phyloP scores from a whole-genome alignment of 2,329 filamentous ascomycete genomes.

The Beauveria sp. region DNA sequence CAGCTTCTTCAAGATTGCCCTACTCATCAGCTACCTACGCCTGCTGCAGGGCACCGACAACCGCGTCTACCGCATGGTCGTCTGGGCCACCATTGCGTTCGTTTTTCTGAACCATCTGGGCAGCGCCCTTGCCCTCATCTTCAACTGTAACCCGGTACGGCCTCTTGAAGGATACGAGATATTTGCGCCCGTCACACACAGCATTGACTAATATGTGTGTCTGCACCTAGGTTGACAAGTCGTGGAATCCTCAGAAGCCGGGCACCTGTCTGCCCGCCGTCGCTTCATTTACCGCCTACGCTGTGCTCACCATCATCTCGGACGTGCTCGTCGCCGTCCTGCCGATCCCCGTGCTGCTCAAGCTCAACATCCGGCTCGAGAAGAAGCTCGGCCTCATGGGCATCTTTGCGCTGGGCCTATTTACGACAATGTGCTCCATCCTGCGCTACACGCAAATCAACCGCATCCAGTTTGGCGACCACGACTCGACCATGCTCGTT shows the following conservation, averaged over 20 bases:
- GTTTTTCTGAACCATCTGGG: conserved; percentile 40
- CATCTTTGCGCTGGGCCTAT: conserved; percentile 45
- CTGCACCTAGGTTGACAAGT: conserved; percentile 29
- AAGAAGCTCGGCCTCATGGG: conserved; percentile 44
- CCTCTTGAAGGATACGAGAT: too few species aligned
- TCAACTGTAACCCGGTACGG: conserved; percentile 42
- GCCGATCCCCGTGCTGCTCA: conserved; percentile 41
- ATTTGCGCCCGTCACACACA: neutral
- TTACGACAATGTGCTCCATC: conserved; percentile 48
- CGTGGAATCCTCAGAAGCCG: neutral
- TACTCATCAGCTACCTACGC: conserved; percentile 45
- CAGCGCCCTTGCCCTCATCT: conserved; percentile 40
- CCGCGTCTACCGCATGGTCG: conserved; percentile 32
- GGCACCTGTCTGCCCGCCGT: conserved; percentile 40
- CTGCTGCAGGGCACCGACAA: conserved; percentile 42
- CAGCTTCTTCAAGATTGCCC: conserved; percentile 48
- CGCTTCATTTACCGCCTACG: conserved; percentile 44
- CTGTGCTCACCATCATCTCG: conserved; percentile 42
- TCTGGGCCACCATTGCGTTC: conserved; percentile 35
- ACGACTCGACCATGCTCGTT: conserved; percentile 48
- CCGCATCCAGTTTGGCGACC: conserved; percentile 40
- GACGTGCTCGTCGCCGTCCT: conserved; percentile 43
- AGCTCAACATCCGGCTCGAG: conserved; percentile 37
- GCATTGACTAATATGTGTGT: neutral
- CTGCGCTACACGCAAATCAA: conserved; percentile 44